A percentile compares a stretch with the other conserved stretches of the same genome.
These are phyloP conservation scores for Fraxinus baroniana DNA, from an alignment of 305 asterid genomes.

Conservation along the genomic window DNA sequence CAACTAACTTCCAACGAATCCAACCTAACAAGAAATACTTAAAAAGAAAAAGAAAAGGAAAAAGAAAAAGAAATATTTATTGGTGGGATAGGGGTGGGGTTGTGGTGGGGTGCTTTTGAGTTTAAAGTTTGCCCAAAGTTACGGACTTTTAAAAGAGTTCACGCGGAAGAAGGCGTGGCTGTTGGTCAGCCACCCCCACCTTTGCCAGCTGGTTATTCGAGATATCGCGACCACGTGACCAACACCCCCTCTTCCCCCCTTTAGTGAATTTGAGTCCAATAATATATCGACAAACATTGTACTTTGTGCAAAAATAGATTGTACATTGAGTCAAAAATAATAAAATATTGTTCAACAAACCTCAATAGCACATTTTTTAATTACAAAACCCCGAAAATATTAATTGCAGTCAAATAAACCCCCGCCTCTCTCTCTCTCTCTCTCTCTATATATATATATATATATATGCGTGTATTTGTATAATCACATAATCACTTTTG, in stretches of 20 bases:
- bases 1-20: neutral
- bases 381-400: slow-evolving; percentile 22
- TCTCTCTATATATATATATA: neutral
- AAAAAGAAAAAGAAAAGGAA: neutral
- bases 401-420: slow-evolving; percentile 34
- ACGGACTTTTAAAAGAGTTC: slow-evolving; percentile 29
- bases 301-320: neutral
- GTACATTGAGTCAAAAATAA: neutral
- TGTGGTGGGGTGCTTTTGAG: neutral
- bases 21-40: neutral
- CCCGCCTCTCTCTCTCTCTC: slow-evolving; percentile 41
- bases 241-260: neutral
- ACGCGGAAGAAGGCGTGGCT: slow-evolving; percentile 51
- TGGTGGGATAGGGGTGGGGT: neutral
- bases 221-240: slow-evolving; percentile 41
- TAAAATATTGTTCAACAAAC: neutral
- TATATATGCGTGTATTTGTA: neutral
- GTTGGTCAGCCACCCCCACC: slow-evolving; percentile 45
- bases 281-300: neutral
- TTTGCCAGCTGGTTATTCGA: slow-evolving; percentile 62
- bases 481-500: slow-evolving; percentile 11
- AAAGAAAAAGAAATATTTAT: neutral
- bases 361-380: neutral
- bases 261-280: neutral
- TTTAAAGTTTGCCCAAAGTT: slow-evolving; percentile 14